phyloP scores from a whole-genome alignment of 148 eudicot species.

The Gaultheria prostrata region DNA sequence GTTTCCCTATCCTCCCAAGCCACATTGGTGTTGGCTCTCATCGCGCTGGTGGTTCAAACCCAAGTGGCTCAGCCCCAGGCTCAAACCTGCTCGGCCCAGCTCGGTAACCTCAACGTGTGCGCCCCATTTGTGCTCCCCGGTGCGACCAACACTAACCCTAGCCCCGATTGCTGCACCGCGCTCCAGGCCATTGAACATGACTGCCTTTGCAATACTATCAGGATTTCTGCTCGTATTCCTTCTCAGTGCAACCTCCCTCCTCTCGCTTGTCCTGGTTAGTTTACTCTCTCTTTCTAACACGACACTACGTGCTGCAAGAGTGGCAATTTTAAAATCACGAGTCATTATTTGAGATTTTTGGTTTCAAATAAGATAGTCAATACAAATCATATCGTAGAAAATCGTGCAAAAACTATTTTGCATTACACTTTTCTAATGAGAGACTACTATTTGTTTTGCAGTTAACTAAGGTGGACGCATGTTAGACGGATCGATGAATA shows the following conservation, averaged over 20 bases:
- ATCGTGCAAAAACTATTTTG: neutral
- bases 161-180: slow-evolving; percentile 66
- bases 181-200: slow-evolving; percentile 58
- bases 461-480: neutral
- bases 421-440: neutral
- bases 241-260: slow-evolving; percentile 67
- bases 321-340: too few species aligned
- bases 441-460: neutral
- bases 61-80: slow-evolving; percentile 21
- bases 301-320: neutral
- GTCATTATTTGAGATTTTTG: neutral
- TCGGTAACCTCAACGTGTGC: slow-evolving; percentile 51
- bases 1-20: slow-evolving; percentile 13
- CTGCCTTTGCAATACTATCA: slow-evolving; percentile 70
- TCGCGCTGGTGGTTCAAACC: slow-evolving; percentile 20
- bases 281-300: neutral
- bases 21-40: slow-evolving; percentile 7
- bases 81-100: slow-evolving; percentile 37
- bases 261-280: slow-evolving; percentile 38
- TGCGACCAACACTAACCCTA: slow-evolving; percentile 37
- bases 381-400: too few species aligned
- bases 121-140: slow-evolving; percentile 73
- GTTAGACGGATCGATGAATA: neutral
- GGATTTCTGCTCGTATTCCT: slow-evolving; percentile 66
- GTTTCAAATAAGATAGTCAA: neutral